Evolutionary conservation across 2,329 filamentous ascomycete species (phyloP).

Genomic region (Claviceps fusiformis): DNA sequence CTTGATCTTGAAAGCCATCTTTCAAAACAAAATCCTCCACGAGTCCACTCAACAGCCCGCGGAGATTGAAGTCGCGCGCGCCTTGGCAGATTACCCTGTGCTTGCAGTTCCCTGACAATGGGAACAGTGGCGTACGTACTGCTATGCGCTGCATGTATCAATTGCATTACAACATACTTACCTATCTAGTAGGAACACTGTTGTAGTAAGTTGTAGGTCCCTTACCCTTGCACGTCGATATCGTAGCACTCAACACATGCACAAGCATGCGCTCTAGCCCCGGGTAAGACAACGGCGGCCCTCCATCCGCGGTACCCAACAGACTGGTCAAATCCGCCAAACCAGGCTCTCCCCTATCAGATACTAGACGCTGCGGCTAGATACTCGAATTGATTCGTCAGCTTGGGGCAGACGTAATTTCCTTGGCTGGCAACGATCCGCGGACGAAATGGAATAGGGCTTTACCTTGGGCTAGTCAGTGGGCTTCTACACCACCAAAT

Average conservation of each 20-base stretch:
- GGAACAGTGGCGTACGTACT: no score
- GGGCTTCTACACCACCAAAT: not conserved
- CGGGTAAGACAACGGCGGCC: not conserved
- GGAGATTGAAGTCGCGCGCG: not conserved
- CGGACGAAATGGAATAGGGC: not conserved
- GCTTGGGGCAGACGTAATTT: not conserved
- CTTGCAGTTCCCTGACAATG: not conserved
- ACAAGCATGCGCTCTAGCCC: not conserved
- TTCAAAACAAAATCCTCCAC: not conserved
- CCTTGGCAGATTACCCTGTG: not conserved
- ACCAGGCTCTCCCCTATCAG: not conserved
- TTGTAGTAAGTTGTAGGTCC: not conserved
- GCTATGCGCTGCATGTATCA: no score
- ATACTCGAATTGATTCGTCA: not conserved
- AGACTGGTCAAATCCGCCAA: constrained; percentile 1
- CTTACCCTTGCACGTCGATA: not conserved
- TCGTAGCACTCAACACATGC: not conserved
- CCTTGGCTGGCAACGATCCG: not conserved
- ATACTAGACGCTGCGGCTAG: not conserved
- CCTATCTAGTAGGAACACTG: not conserved
- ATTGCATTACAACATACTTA: not conserved
- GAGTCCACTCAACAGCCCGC: not conserved
- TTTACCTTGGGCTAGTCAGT: not conserved
- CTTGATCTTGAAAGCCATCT: not conserved
- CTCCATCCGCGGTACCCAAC: constrained; percentile 3